A percentile compares a stretch with the other conserved stretches of the same genome.
Conservation (phyloP, 495 filamentous ascomycete species). For the Tuber calosporum region DNA sequence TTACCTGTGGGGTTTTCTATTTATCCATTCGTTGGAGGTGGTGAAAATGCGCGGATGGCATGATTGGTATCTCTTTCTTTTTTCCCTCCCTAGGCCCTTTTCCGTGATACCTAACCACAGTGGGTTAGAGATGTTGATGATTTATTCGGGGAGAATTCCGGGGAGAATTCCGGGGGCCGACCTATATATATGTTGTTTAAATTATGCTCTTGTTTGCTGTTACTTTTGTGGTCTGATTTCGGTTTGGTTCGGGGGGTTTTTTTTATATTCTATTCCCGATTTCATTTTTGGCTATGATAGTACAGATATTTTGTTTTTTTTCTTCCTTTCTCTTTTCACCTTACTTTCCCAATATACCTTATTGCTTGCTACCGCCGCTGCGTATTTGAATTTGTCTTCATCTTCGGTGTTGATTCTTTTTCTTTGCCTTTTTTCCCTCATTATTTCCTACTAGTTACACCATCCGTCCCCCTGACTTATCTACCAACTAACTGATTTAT, state of each 20-base stretch:
- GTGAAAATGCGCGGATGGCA: constrained; percentile 22
- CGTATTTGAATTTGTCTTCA: background rate
- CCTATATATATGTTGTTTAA: constrained; percentile 18
- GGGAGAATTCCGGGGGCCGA: background rate
- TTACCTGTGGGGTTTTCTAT: constrained; percentile 9
- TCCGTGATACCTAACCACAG: background rate
- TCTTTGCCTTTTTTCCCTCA: background rate
- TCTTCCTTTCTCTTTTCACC: constrained; percentile 8
- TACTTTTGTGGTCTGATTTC: constrained; percentile 32
- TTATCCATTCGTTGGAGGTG: constrained; percentile 26
- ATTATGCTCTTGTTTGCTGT: constrained; percentile 15
- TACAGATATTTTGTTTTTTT: constrained; percentile 28
- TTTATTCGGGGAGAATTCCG: background rate
- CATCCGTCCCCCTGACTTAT: background rate
- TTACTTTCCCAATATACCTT: constrained; percentile 32
- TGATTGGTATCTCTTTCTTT: background rate
- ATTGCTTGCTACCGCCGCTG: constrained; percentile 10
- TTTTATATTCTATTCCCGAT: constrained; percentile 5
- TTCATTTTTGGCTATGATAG: constrained; percentile 22
- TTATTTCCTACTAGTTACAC: background rate
- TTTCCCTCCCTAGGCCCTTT: background rate
- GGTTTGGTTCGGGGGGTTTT: constrained; percentile 26
- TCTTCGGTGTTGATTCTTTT: background rate
- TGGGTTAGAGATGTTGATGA: background rate
- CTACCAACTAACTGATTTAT: background rate